Base-by-base conservation (phyloP, 331 rosid species). In the Telfairia occidentalis region DNA sequence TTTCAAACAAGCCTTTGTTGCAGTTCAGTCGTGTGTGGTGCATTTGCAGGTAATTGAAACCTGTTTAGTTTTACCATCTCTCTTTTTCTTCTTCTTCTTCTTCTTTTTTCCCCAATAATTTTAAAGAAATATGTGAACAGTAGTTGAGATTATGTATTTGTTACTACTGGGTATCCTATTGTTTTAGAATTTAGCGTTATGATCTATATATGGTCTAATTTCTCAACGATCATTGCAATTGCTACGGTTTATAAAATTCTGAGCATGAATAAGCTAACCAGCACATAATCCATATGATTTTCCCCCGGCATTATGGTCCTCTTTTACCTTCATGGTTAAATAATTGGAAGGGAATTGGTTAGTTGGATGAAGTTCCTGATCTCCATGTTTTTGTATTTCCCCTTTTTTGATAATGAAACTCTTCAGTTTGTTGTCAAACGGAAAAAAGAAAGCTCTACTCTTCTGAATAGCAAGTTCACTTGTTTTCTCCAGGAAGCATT, bases 1-100 rank as follows among this genome's bases (percentile, higher is more conserved):
- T 79, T 95, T 95, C 88, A 92, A 92, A 81, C 99, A 95, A 87
- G 97, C 99, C 78, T 95, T 95, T 63, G 99, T 93, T 80, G 99
- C 96, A 5, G 89, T 95, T 85, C 99, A 95, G 86, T 95, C 97
- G 16, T 95, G 97, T 74, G 99, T 95, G 29, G 99, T 95, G 82
- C 99, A 95, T 90, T 85, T 95, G 82, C 99, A 95, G 96, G 99
- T 89, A 78, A 58, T 2, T 40, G 58, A 76, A 63, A 21, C 54
- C 49, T 65, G 70, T 76, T 58, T 59, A 42, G 49, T 70, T 30
- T 54, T 6, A 11, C 74, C 0, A 10, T 0, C 3, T 24, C 48
- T 52, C 24, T 73, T 58, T 24, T 21, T 0, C 28, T 8, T 21
- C 29, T 15, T 72, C 24, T 57, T 16, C 42, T 80, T 80, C 57